Evolutionary conservation across 768 basidiomycete genomes (phyloP), one percentile per base, ranked within the genome.

Genomic region (Tricholoma bakamatsutake): DNA sequence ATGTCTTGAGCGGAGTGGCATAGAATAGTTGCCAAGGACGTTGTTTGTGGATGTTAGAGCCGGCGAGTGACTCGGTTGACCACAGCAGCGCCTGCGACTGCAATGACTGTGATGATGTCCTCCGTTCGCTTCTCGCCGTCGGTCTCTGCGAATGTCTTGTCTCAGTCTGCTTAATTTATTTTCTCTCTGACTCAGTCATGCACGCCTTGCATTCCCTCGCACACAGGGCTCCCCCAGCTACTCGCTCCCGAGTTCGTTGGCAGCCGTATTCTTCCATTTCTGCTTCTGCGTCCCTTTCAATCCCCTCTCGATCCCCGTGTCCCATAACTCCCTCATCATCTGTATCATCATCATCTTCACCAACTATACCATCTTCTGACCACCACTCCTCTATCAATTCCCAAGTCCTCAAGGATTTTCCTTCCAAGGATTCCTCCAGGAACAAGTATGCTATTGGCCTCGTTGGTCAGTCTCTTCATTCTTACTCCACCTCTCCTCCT

Each of bases 241-340:
- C 87, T 56, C 83, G 88, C 62, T 73, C 84, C 50, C 75, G 86
- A 68, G 75, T 84, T 62, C 85, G 90, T 63, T 91, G 89, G 88
- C 90, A 90, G 73, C 89, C 89, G 61, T 92, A 90, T 69, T 71
- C 75, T 60, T 67, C 82, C 52, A 68, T 77, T 53, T 66, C 71
- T 53, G 71, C 71, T 45, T 64, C 78, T 43, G 70, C 76, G 24
- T 69, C 67, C 45, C 71, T 74, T 24, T 62, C 67, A 50, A 68
- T 68, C 50, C 66, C 73, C 55, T 67, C 76, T 57, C 69, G 69
- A 57, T 78, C 80, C 43, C 74, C 66, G 40, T 80, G 77, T 75
- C 75, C 82, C 57, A 71, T 80, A 70, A 87, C 86, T 55, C 85
- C 85, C 5, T 69, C 79, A 50, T 77, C 79, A 27, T 80, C 80